These are phyloP conservation scores for Arxiozyma slooffiae DNA, from an alignment of 1,139 yeast species.

Conservation along the genomic window DNA sequence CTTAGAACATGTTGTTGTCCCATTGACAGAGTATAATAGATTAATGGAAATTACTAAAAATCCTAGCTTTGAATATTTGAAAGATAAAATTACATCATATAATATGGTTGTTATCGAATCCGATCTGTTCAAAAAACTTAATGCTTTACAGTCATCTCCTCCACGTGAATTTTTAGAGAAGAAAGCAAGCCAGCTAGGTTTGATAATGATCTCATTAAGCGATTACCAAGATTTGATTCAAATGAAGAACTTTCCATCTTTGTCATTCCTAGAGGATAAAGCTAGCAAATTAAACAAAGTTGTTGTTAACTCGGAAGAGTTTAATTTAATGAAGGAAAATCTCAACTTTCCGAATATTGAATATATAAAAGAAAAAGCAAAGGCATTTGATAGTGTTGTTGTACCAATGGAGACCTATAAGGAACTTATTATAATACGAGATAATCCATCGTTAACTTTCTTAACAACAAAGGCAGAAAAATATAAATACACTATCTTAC, in stretches of 20 bases:
- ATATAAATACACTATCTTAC: background rate
- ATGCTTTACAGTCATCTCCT: constrained; percentile 9
- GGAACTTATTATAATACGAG: constrained; percentile 3
- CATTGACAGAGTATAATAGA: background rate
- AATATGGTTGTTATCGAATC: constrained; percentile 3
- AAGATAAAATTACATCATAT: background rate
- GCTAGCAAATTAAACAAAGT: background rate
- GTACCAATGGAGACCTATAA: constrained; percentile 1
- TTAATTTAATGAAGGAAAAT: constrained; percentile 2
- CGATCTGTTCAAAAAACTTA: constrained; percentile 1
- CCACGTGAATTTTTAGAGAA: constrained; percentile 1
- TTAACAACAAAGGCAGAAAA: constrained; percentile 1
- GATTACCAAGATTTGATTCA: constrained; percentile 17
- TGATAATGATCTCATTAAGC: no score
- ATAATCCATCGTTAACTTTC: constrained; percentile 4
- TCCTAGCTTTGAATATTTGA: constrained; percentile 5
- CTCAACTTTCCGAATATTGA: constrained; percentile 19
- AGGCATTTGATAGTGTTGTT: constrained; percentile 23
- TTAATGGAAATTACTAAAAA: background rate
- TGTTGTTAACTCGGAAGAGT: constrained; percentile 2
- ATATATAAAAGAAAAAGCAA: constrained; percentile 23
- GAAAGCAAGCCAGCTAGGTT: background rate
- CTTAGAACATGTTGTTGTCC: constrained; percentile 2
- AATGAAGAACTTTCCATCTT: constrained; percentile 9
- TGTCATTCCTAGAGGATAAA: constrained; percentile 12